A percentile compares a stretch with the other conserved stretches of the same genome.
Evolutionary conservation across 306 rosid species (phyloP).

Genomic region (Castanopsis chinensis): DNA sequence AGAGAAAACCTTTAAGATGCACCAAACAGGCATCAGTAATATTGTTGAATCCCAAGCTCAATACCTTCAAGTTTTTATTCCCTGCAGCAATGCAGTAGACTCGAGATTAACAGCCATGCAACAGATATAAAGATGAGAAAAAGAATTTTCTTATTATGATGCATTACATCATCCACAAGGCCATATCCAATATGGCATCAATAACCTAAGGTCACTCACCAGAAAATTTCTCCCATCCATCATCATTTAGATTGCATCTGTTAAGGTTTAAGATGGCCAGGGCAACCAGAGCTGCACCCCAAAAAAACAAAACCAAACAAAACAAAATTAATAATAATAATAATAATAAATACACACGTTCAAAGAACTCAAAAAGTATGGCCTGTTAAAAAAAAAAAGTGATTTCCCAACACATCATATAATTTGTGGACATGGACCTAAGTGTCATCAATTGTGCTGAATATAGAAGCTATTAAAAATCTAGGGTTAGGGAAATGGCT

Average conservation of each 20-base stretch:
- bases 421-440: too few species aligned
- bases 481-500: too few species aligned
- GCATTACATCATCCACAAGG: constrained; percentile 17
- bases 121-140: too few species aligned
- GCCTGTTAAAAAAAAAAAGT: too few species aligned
- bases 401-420: too few species aligned
- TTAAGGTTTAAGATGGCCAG: constrained; percentile 74
- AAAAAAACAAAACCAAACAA: constrained; percentile 8
- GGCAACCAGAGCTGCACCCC: constrained; percentile 54
- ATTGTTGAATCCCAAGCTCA: constrained; percentile 78
- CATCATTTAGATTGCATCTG: constrained; percentile 61
- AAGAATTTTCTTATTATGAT: too few species aligned
- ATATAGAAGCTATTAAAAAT: too few species aligned
- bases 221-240: constrained; percentile 67
- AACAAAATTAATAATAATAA: too few species aligned
- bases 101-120: background rate
- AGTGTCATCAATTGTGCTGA: too few species aligned
- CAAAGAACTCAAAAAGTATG: too few species aligned
- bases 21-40: constrained; percentile 68
- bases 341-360: too few species aligned
- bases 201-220: constrained; percentile 42
- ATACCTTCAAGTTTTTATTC: constrained; percentile 59
- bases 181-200: too few species aligned
- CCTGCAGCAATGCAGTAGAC: constrained; percentile 46
- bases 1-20: constrained; percentile 68